Evolutionary conservation across 192 early-diverging fungal species (phyloP).

Genomic region (Linnemannia exigua): DNA sequence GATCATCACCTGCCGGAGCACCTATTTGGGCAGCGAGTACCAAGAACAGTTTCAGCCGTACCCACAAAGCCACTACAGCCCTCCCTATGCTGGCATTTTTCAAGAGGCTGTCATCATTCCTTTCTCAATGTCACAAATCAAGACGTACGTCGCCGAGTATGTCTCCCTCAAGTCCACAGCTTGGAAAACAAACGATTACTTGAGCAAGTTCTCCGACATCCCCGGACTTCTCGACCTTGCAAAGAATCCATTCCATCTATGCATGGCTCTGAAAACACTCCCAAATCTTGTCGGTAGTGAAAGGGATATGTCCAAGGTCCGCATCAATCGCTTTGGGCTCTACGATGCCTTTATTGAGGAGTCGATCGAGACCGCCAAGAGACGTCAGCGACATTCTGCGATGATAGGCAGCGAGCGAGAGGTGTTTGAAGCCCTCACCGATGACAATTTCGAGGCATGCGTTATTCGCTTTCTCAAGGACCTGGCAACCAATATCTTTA

Average conservation of each 20-base stretch:
- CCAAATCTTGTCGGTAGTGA: neutral
- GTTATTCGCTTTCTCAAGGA: neutral
- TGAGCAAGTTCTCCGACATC: neutral
- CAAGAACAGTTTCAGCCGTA: neutral
- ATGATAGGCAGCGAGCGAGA: neutral
- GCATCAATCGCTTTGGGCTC: neutral
- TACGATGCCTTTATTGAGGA: slow-evolving; percentile 1
- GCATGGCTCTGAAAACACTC: neutral
- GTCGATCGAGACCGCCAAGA: neutral
- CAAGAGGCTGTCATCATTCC: slow-evolving; percentile 11
- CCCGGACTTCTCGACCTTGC: neutral
- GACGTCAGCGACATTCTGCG: neutral
- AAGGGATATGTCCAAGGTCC: no score
- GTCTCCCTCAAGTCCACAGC: neutral
- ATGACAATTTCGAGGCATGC: neutral
- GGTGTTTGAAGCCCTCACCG: neutral
- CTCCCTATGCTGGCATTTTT: neutral
- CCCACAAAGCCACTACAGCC: neutral
- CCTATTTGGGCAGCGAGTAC: neutral
- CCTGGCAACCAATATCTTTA: neutral
- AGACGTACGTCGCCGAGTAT: neutral
- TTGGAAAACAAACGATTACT: neutral
- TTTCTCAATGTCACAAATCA: neutral
- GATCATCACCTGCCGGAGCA: slow-evolving; percentile 15
- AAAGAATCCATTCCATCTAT: slow-evolving; percentile 11